Evolutionary conservation across 129 eudicot genomes (phyloP), one percentile per base, ranked within the genome.

Genomic region (Flaveria trinervia): DNA sequence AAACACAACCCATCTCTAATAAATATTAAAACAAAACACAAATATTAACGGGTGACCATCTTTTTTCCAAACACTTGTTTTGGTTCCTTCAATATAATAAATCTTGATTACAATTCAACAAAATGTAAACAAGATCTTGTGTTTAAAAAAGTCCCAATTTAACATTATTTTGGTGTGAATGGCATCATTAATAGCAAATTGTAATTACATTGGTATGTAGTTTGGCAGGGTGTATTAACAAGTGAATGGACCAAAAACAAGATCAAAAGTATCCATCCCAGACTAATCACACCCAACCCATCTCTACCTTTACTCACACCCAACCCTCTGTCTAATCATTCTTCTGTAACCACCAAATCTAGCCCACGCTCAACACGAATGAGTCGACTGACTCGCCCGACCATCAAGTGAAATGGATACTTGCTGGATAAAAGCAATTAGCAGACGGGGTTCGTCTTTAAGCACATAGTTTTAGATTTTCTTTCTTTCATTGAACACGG

Each of bases 251-350:
- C 84, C 76, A 80, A 74, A 80, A 67, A 67, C 80, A 80, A 13
- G 84, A 74, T 80, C 75, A 75, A 74, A 74, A 74, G 80, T 49
- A n/a, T 36, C 75, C 75, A 80, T 80, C 80, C 68, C 71, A 4
- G 65, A 80, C 71, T 80, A 74, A 80, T 74, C 84, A 74, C 84
- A 74, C 84, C 68, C 74, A 68, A 77, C 80, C 52, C 61, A 73
- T 64, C 60, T 69, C 74, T 80, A 73, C 59, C 79, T 80, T 72
- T 33, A 80, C 28, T 73, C 83, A 80, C 74, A 80, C 83, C 83
- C 74, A 80, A 80, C 64, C 83, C 61, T 80, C 62, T 80, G 59
- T 75, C 79, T 56, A 74, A 67, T 45, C 41, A 73, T 59, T 65
- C 78, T 72, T 49, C 33, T 62, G 15, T 64, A 16, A 49, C 82